Conservation (phyloP, 2,329 filamentous ascomycete species). For the Colletotrichum melonis region DNA sequence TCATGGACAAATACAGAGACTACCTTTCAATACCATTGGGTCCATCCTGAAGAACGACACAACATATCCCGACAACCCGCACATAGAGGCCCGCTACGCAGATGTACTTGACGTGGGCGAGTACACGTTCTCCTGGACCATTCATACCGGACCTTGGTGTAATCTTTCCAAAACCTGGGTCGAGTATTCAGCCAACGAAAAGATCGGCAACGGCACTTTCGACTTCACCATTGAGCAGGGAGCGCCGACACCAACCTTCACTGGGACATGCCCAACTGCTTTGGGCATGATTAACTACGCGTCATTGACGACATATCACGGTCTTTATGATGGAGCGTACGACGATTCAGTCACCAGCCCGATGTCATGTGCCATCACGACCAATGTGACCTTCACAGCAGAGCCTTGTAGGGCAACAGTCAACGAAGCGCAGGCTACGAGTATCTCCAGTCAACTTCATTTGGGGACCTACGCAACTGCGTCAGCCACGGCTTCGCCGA, state of each 20-base stretch:
- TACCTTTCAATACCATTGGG: conserved; percentile 3
- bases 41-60: conserved; percentile 3
- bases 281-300: conserved; percentile 7
- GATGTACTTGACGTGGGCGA: not conserved
- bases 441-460: conserved; percentile 8
- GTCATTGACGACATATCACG: conserved; percentile 12
- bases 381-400: not conserved
- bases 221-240: not conserved
- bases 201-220: conserved; percentile 12
- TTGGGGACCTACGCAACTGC: conserved; percentile 32
- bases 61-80: not conserved
- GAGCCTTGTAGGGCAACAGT: conserved; percentile 15
- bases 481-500: conserved; percentile 44
- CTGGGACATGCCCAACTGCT: conserved; percentile 6
- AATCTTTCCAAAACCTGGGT: not conserved
- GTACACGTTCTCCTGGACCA: conserved; percentile 4
- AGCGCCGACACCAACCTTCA: conserved; percentile 15
- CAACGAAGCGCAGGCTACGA: conserved; percentile 10
- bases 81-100: not conserved
- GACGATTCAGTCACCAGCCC: not conserved
- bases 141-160: conserved; percentile 8
- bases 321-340: not conserved
- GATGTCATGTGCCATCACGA: conserved; percentile 7
- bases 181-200: not conserved
- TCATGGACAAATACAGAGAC: not conserved